Base-by-base conservation (phyloP, 83 land plant species). In the Picea abies region DNA sequence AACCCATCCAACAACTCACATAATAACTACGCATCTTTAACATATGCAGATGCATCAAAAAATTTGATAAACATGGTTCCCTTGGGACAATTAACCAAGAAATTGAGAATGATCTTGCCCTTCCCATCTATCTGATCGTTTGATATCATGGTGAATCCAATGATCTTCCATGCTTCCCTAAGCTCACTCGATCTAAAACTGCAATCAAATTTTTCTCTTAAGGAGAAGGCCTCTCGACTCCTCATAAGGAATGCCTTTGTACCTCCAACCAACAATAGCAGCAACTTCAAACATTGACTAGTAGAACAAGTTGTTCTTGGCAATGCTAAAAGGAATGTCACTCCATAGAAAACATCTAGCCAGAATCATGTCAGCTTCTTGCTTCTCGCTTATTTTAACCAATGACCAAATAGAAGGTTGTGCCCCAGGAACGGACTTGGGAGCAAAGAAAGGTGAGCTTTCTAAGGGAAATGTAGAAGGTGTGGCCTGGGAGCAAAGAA, bases 31-130 rank as follows among this genome's bases (percentile, higher is more conserved):
- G 68, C 15, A 63, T 70, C 67, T 44, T 44, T 76, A n/a, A 62
- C 29, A 60, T 60, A 25, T 1, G 76, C 81, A 35, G 83, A 85
- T 66, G 76, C 84, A 80, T 83, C 78, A 4, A 81, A 60, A 44
- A 88, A 85, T 82, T 80, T 85, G 2, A 84, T 81, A 82, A 85
- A 85, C 78, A 88, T 32, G 3, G 73, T 82, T 1, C 87, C 90
- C 25, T 77, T 81, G 0, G 85, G 83, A 61, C 84, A 81, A 63
- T 83, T 83, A 69, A 83, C 88, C 25, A 81, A 35, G 44, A 88
- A 83, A 61, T 86, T 85, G n/a, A 85, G 26, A 19, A 85, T 26
- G 9, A 66, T 22, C 16, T 56, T 79, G n/a, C 37, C 69, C 16
- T 49, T 61, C 80, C 0, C 72, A 70, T 85, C 73, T 3, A 14